Percentiles rank a stretch among this genome's conserved stretches.
These are phyloP conservation scores for Dovyalis caffra DNA, from an alignment of 345 rosid genomes.

Conservation along the genomic window DNA sequence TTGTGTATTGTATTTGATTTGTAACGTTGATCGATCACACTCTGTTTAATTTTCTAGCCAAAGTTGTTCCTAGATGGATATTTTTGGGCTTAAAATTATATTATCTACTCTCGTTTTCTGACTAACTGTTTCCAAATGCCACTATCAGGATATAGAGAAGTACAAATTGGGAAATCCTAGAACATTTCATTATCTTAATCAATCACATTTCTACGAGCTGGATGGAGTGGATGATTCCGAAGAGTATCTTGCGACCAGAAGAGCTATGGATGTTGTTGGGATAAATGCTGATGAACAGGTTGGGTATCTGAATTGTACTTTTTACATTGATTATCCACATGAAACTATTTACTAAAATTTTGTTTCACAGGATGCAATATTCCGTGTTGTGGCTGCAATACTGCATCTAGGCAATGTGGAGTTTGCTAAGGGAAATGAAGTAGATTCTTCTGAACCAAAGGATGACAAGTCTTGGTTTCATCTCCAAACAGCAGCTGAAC, in stretches of 20 bases:
- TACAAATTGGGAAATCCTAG: constrained; percentile 78
- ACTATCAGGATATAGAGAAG: constrained; percentile 63
- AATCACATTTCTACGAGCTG: constrained; percentile 74
- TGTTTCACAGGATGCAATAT: constrained; percentile 69
- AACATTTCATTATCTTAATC: constrained; percentile 89
- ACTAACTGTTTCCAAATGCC: background rate
- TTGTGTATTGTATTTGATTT: background rate
- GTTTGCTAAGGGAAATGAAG: constrained; percentile 80
- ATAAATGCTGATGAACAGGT: constrained; percentile 91
- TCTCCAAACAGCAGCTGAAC: constrained; percentile 81
- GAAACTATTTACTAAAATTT: constrained; percentile 27
- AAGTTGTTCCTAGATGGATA: background rate
- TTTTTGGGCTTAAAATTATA: background rate
- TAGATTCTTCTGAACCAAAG: constrained; percentile 81
- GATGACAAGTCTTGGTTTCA: constrained; percentile 87
- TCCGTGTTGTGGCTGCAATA: constrained; percentile 88
- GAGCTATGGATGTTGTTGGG: constrained; percentile 95
- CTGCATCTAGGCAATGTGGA: constrained; percentile 95
- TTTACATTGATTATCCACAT: constrained; percentile 6
- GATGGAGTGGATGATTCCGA: constrained; percentile 76
- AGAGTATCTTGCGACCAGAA: constrained; percentile 77
- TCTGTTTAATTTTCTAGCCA: background rate
- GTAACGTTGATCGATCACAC: no score
- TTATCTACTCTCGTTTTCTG: background rate
- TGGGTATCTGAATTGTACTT: constrained; percentile 3